These are phyloP conservation scores for Xylaria sp. DNA, from an alignment of 2,329 filamentous ascomycete species.

Conservation along the genomic window DNA sequence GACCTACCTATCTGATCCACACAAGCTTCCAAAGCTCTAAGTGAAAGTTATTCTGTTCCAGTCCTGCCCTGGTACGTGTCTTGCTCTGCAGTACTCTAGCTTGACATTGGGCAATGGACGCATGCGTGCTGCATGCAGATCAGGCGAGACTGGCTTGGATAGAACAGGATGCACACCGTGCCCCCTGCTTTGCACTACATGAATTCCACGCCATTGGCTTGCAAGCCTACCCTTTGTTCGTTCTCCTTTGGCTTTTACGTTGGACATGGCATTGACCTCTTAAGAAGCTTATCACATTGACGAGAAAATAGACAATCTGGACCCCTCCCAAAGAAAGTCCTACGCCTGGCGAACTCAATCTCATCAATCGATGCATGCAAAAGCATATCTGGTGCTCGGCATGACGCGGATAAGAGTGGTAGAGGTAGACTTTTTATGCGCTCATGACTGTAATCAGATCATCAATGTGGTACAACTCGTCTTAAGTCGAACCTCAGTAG, in stretches of 20 bases:
- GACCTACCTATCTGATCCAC: slow-evolving; percentile 24
- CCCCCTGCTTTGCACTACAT: slow-evolving; percentile 29
- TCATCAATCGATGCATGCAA: slow-evolving; percentile 3
- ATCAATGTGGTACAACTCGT: slow-evolving; percentile 24
- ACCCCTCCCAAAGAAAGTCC: slow-evolving; percentile 19
- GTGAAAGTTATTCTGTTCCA: slow-evolving; percentile 39
- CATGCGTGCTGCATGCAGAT: slow-evolving; percentile 42
- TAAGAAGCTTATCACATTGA: slow-evolving; percentile 26
- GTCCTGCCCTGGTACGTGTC: slow-evolving; percentile 46
- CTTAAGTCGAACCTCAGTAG: not conserved
- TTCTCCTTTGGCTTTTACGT: slow-evolving; percentile 23
- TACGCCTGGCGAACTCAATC: slow-evolving; percentile 14
- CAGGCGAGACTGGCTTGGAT: slow-evolving; percentile 37
- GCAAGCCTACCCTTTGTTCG: slow-evolving; percentile 18
- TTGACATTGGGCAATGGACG: slow-evolving; percentile 42
- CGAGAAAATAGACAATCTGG: slow-evolving; percentile 12
- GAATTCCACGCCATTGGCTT: slow-evolving; percentile 32
- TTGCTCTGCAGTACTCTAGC: slow-evolving; percentile 28
- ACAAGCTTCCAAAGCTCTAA: slow-evolving; percentile 24
- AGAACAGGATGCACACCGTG: slow-evolving; percentile 32
- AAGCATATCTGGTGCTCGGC: slow-evolving; percentile 19
- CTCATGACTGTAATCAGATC: slow-evolving; percentile 28
- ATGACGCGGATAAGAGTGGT: slow-evolving; percentile 14
- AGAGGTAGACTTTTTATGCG: slow-evolving; percentile 4
- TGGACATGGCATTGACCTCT: slow-evolving; percentile 20